A percentile compares a stretch with the other conserved stretches of the same genome.
Evolutionary conservation across 257 asterid species (phyloP).

Genomic region (Plantago major): DNA sequence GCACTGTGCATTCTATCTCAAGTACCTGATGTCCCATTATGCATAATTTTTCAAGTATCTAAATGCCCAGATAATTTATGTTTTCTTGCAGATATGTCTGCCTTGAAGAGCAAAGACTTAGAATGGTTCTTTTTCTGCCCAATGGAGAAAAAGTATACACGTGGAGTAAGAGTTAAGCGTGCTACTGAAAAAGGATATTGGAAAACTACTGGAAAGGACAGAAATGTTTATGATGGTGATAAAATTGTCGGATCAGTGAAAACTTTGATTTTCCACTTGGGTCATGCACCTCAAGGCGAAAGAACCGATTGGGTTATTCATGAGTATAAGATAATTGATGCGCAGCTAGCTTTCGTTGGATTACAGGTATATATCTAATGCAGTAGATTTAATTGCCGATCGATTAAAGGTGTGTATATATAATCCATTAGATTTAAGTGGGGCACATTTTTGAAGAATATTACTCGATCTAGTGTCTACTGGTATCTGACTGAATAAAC

Average conservation of each 20-base stretch:
- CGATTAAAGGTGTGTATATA: slow-evolving; percentile 23
- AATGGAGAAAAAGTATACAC: slow-evolving; percentile 71
- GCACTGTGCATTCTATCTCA: too few relatives aligned
- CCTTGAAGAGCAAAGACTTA: slow-evolving; percentile 57
- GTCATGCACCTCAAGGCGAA: slow-evolving; percentile 63
- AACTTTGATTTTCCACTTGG: slow-evolving; percentile 75
- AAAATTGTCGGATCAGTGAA: slow-evolving; percentile 58
- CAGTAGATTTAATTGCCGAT: too few relatives aligned
- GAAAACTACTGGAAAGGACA: slow-evolving; percentile 85
- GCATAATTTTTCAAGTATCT: too few relatives aligned
- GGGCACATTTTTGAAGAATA: too few relatives aligned
- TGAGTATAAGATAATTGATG: slow-evolving; percentile 56
- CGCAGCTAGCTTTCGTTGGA: slow-evolving; percentile 46
- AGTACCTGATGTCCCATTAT: too few relatives aligned
- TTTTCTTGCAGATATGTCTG: slow-evolving; percentile 53
- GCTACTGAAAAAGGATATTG: slow-evolving; percentile 77
- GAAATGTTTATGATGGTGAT: slow-evolving; percentile 30
- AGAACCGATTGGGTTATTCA: slow-evolving; percentile 87
- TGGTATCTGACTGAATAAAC: not conserved
- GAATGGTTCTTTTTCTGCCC: slow-evolving; percentile 97
- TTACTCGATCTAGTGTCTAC: too few relatives aligned
- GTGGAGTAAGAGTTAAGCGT: slow-evolving; percentile 74
- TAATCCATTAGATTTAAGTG: too few relatives aligned
- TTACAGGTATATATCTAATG: slow-evolving; percentile 42
- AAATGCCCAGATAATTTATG: not conserved